Evolutionary conservation across 352 stramenopile species (phyloP).

Genomic region (Globisporangium paddicum): DNA sequence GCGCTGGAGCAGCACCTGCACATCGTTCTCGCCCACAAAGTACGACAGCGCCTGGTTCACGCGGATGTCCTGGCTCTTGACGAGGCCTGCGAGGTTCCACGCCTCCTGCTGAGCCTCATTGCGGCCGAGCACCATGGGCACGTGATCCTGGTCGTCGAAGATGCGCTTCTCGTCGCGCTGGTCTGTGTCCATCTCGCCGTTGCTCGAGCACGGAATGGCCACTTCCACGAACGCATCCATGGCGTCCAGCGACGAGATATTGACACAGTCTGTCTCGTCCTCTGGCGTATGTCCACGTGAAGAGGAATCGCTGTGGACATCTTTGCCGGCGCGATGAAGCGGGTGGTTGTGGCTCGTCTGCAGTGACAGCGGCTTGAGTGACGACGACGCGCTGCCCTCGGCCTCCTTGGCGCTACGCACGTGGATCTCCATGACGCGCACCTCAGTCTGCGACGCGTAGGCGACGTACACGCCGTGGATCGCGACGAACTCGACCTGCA

Average conservation of each 20-base stretch:
- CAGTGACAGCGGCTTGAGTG: slow-evolving; percentile 1
- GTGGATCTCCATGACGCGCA: slow-evolving; percentile 82
- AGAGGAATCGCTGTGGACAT: not conserved
- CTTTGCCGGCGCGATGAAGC: not conserved
- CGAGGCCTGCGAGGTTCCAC: slow-evolving; percentile 62
- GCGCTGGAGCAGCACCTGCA: slow-evolving; percentile 66
- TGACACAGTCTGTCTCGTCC: slow-evolving; percentile 43
- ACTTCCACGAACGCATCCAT: slow-evolving; percentile 50
- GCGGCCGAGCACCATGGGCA: slow-evolving; percentile 57
- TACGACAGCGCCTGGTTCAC: slow-evolving; percentile 82
- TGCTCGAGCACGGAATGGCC: slow-evolving; percentile 46
- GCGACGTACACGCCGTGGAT: slow-evolving; percentile 80
- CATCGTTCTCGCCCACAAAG: slow-evolving; percentile 49
- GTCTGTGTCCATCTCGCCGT: slow-evolving; percentile 46
- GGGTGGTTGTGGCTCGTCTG: not conserved
- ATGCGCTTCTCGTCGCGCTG: slow-evolving; percentile 44
- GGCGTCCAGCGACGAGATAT: slow-evolving; percentile 32
- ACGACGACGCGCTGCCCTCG: not conserved
- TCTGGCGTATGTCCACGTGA: slow-evolving; percentile 18
- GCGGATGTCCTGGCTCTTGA: slow-evolving; percentile 73
- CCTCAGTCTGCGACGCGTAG: slow-evolving; percentile 67
- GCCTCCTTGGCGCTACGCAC: slow-evolving; percentile 45
- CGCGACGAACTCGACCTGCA: slow-evolving; percentile 71
- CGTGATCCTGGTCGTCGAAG: slow-evolving; percentile 53
- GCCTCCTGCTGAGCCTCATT: slow-evolving; percentile 73